A percentile compares a stretch with the other conserved stretches of the same genome.
phyloP scores from a whole-genome alignment of 163 green algal species.

The Coccomyxa subellipsoidea region DNA sequence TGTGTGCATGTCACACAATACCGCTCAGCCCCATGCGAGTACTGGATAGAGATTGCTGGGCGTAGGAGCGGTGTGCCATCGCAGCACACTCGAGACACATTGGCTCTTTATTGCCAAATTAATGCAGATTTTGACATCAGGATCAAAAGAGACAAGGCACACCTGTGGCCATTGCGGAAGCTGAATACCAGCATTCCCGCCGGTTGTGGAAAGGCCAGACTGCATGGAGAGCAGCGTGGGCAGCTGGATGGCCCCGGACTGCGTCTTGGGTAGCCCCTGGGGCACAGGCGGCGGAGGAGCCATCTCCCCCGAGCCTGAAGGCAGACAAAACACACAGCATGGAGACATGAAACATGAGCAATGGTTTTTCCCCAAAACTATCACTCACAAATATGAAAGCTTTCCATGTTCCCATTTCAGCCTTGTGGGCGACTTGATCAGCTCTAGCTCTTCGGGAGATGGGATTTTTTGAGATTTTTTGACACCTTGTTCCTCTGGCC shows the following conservation, averaged over 20 bases:
- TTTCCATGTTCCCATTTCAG: too few species aligned
- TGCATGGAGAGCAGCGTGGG: background rate
- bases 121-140: background rate
- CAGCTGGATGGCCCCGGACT: slow-evolving; percentile 2
- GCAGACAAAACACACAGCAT: too few species aligned
- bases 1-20: background rate
- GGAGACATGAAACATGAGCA: too few species aligned
- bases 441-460: too few species aligned
- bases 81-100: background rate
- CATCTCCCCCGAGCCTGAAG: background rate
- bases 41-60: too few species aligned
- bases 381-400: too few species aligned
- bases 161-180: background rate
- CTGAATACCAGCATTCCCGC: background rate
- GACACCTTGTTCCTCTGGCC: too few species aligned
- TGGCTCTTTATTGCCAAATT: background rate
- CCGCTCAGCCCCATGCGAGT: too few species aligned
- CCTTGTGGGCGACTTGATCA: too few species aligned
- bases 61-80: too few species aligned
- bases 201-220: background rate
- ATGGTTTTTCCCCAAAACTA: too few species aligned
- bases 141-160: background rate
- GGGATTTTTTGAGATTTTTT: too few species aligned
- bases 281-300: background rate
- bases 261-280: background rate